Evolutionary conservation across 768 basidiomycete species (phyloP), one percentile per base, ranked within the genome.

Genomic region (Rhizopogon rudus): DNA sequence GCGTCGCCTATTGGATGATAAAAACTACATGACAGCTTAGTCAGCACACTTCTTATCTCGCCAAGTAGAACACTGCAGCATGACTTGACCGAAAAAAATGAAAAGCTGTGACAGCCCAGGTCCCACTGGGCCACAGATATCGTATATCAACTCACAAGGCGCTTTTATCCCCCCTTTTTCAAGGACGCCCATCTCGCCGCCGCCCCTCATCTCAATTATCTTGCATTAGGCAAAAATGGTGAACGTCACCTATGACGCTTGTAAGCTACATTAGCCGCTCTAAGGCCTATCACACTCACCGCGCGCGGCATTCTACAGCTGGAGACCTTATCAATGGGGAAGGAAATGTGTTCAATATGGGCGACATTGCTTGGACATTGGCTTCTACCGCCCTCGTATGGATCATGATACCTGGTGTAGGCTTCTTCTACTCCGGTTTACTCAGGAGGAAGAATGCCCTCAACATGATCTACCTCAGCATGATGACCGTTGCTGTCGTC

Each of bases 371-470:
- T 6, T 87, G 85, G 87, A 74, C 84, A 41, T 73, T 94, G 52
- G 70, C 81, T 3, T 82, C 83, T 28, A 93, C 82, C 16, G 93
- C 91, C 28, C 77, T 93, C 57, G 91, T 93, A 37, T 93, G 80
- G 78, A 75, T 91, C 59, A 91, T 92, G 89, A 82, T 91, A 65
- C 88, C 87, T 9, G 88, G 88, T 46, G 84, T 94, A 45, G 90
- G 91, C 44, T 90, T 82, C 71, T 92, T 91, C 74, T 97, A 96
- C 71, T 89, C 92, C 13, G 96, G 92, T 60, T 81, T 99, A 33
- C 80, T 97, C 33, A 76, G 96, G 48, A 76, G 96, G 57, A 98
- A 98, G 73, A 97, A 97, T 62, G 96, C 96, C 0, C 77, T 98
- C 17, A 88, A 86, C 40, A 90, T 95, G 85, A 88, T 96, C 16